Evolutionary conservation across 2,329 filamentous ascomycete species (phyloP).

Genomic region (Hypoxylon sp.): DNA sequence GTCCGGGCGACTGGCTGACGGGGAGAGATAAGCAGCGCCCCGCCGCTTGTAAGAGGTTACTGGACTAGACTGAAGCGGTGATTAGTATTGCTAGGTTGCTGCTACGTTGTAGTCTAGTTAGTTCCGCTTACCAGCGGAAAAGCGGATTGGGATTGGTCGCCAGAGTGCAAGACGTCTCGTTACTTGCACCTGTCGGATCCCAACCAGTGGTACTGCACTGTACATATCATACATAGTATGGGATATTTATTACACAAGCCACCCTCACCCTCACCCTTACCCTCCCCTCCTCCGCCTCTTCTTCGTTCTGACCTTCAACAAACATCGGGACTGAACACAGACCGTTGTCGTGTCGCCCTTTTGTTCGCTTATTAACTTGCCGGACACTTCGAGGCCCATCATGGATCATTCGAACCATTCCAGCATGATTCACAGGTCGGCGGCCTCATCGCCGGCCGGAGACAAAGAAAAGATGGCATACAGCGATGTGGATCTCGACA

Average conservation of each 20-base stretch:
- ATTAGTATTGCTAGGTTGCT: slow-evolving; percentile 15
- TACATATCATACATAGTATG: slow-evolving; percentile 9
- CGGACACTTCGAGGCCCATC: slow-evolving; percentile 10
- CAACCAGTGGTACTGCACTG: neutral
- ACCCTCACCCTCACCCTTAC: neutral
- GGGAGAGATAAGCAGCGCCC: slow-evolving; percentile 39
- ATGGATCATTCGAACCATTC: slow-evolving; percentile 42
- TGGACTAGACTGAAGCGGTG: slow-evolving; percentile 8
- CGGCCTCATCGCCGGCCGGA: slow-evolving; percentile 51
- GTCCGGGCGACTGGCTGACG: slow-evolving; percentile 20
- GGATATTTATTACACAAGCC: slow-evolving; percentile 38
- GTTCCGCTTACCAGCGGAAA: slow-evolving; percentile 16
- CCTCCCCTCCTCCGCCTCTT: slow-evolving; percentile 12
- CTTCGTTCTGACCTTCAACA: slow-evolving; percentile 36
- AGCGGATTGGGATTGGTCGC: slow-evolving; percentile 22
- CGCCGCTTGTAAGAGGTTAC: slow-evolving; percentile 19
- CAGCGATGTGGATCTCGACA: slow-evolving; percentile 49
- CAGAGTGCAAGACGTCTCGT: slow-evolving; percentile 36
- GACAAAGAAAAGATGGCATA: slow-evolving; percentile 52
- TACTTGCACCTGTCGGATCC: slow-evolving; percentile 29
- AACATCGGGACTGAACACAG: slow-evolving; percentile 27
- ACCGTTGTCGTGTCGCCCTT: slow-evolving; percentile 23
- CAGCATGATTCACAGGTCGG: slow-evolving; percentile 52
- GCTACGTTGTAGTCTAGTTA: slow-evolving; percentile 35
- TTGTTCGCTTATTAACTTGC: slow-evolving; percentile 15